phyloP scores from a whole-genome alignment of 1,284 basidiomycete genomes.

The Coriolopsis trogii region DNA sequence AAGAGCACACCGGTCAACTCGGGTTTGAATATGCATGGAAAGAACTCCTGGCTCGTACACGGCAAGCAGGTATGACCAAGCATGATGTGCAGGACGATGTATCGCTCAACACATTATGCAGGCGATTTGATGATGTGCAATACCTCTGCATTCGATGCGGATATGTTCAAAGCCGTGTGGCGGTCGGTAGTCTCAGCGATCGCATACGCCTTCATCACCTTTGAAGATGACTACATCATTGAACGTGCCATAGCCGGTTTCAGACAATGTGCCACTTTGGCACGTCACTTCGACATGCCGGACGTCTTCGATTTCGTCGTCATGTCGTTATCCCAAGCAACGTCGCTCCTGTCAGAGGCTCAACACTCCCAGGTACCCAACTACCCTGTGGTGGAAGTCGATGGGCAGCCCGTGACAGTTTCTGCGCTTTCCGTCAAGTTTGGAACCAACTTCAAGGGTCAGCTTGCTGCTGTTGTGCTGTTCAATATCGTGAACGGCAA shows the following conservation, averaged over 20 bases:
- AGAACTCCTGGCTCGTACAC: conserved; percentile 84
- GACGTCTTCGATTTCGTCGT: conserved; percentile 98
- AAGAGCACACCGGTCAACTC: conserved; percentile 95
- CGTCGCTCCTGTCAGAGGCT: conserved; percentile 77
- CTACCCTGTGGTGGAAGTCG: conserved; percentile 92
- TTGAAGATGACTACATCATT: conserved; percentile 96
- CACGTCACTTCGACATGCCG: conserved; percentile 85
- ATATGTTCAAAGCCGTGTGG: conserved; percentile 95
- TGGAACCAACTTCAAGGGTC: conserved; percentile 94
- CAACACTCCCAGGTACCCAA: conserved; percentile 77
- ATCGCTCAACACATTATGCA: conserved; percentile 34
- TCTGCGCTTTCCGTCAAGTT: conserved; percentile 93
- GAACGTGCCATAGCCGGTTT: conserved; percentile 95
- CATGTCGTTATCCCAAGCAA: conserved; percentile 87
- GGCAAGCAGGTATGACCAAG: conserved; percentile 66
- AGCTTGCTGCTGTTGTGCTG: conserved; percentile 94
- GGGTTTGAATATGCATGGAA: conserved; percentile 99
- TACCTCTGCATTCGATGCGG: conserved; percentile 80
- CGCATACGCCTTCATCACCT: conserved; percentile 92
- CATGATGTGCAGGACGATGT: not conserved
- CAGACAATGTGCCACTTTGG: conserved; percentile 93
- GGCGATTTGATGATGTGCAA: conserved; percentile 83
- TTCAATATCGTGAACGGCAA: conserved; percentile 99
- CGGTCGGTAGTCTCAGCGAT: conserved; percentile 90
- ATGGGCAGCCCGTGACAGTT: conserved; percentile 87